These are phyloP conservation scores for Lizonia empirigonia DNA, from an alignment of 2,329 filamentous ascomycete species.

Conservation along the genomic window DNA sequence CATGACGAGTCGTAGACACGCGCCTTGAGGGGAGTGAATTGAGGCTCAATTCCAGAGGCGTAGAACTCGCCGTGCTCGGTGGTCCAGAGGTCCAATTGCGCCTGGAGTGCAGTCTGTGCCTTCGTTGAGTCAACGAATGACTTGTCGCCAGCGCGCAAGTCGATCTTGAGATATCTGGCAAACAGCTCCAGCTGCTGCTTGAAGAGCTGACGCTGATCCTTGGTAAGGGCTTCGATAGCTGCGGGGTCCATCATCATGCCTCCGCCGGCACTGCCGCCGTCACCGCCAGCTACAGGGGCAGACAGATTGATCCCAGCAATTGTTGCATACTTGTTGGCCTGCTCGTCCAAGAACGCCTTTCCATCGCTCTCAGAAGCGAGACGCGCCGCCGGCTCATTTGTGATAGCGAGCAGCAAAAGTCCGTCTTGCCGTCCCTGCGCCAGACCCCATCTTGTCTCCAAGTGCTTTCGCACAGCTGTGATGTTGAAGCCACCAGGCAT, in stretches of 20 bases:
- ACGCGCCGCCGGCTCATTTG: constrained; percentile 88
- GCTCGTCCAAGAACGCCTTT: constrained; percentile 88
- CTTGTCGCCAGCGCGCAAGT: constrained; percentile 95
- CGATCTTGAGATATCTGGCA: constrained; percentile 95
- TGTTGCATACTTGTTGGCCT: constrained; percentile 86
- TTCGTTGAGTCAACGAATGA: constrained; percentile 83
- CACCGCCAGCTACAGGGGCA: constrained; percentile 71
- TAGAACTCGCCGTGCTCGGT: constrained; percentile 97
- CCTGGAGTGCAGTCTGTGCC: constrained; percentile 84
- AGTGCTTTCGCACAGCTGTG: constrained; percentile 90
- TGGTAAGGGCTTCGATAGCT: constrained; percentile 93
- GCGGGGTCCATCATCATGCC: constrained; percentile 99
- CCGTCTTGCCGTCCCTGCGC: constrained; percentile 87
- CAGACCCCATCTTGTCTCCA: constrained; percentile 92
- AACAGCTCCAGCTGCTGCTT: constrained; percentile 97
- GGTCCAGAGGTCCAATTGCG: constrained; percentile 92
- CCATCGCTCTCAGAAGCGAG: constrained; percentile 88
- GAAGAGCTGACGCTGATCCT: constrained; percentile 93
- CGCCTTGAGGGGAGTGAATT: constrained; percentile 92
- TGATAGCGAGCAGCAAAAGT: constrained; percentile 83
- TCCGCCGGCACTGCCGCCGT: constrained; percentile 70
- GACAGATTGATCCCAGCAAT: constrained; percentile 84
- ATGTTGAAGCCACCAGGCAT: constrained; percentile 99
- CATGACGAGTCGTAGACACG: constrained; percentile 97
- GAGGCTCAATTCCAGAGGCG: constrained; percentile 88